Base-by-base conservation (phyloP, 805 yeast species). In the Starmerella bacillaris region DNA sequence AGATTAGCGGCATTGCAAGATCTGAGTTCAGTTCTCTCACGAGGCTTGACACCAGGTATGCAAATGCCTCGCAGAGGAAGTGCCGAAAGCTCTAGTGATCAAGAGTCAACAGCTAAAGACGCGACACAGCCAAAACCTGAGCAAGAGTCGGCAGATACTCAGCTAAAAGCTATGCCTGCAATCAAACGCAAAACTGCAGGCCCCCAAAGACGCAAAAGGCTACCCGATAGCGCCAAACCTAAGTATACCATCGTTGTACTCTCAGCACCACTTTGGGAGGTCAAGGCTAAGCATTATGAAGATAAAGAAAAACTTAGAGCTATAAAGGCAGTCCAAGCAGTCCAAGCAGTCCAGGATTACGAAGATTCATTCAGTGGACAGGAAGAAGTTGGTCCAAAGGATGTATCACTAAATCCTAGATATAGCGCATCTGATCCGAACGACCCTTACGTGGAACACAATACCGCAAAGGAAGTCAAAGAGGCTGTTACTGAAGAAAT, bases 181-280 rank as follows among this genome's bases (percentile, higher is more conserved):
- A 27, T 27, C 11, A 38, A 45, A 4, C 38, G 50, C 7, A 43
- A 50, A 1, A 36, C 56, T 4, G 51, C 49, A 4, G 58, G 56
- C 2, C 55, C 58, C 4, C 36, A 37, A 9, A 44, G 58, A 5
- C 24, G 35, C 14, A 29, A 44, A 9, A 44, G 57, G 7, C 47
- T 54, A 6, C 59, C 59, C 8, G 45, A 49, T 3, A 37, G 35
- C 15, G 56, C 54, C 14, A 48, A 51, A 38, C 39, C 47, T 7
- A 36, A 34, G 15, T 42, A 40, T 37, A 29, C 37, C 3, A 43
- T 46, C 6, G 41, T 40, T 2, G 35, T 37, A 2, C 37, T 38
- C 2, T 37, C 30, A 5, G 11, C 19, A 24, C 42, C 46, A 1
- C n/a, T 52, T n/a, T 34, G 49, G 41, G 36, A 30, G 12, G 8